Conservation (phyloP, 768 basidiomycete genomes). For the Cystofilobasidium capitatum region DNA sequence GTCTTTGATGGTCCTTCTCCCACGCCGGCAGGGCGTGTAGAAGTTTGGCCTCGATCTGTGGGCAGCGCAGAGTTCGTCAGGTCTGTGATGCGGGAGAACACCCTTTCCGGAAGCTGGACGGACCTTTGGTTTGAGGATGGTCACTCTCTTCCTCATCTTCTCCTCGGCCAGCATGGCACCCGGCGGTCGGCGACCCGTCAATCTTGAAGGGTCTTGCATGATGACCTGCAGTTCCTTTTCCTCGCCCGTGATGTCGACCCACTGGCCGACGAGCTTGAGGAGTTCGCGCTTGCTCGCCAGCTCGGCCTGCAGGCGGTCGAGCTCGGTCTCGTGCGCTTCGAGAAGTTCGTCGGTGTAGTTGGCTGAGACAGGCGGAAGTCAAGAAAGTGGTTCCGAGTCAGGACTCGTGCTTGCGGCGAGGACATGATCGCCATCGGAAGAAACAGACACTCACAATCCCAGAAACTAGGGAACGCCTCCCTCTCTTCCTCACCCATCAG, state of each 20-base stretch:
- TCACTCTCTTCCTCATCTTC: conserved; percentile 91
- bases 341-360: conserved; percentile 83
- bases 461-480: conserved; percentile 67
- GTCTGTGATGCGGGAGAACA: neutral
- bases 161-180: conserved; percentile 83
- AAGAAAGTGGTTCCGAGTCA: conserved; percentile 1
- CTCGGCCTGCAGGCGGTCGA: conserved; percentile 70
- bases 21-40: conserved; percentile 66
- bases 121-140: conserved; percentile 85
- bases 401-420: conserved; percentile 8
- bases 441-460: conserved; percentile 53
- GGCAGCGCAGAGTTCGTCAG: conserved; percentile 1
- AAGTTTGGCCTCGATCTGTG: conserved; percentile 79
- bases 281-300: conserved; percentile 61
- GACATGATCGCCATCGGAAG: neutral
- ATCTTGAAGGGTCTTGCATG: conserved; percentile 67
- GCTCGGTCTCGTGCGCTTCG: conserved; percentile 73
- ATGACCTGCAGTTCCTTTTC: conserved; percentile 69
- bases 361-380: conserved; percentile 44
- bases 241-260: conserved; percentile 81
- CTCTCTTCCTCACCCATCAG: conserved; percentile 76
- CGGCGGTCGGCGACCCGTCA: conserved; percentile 68
- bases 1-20: conserved; percentile 64
- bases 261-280: conserved; percentile 67
- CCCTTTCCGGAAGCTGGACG: conserved; percentile 33